Base-by-base conservation (phyloP, 2,329 filamentous ascomycete genomes). In the Fusarium sp. region DNA sequence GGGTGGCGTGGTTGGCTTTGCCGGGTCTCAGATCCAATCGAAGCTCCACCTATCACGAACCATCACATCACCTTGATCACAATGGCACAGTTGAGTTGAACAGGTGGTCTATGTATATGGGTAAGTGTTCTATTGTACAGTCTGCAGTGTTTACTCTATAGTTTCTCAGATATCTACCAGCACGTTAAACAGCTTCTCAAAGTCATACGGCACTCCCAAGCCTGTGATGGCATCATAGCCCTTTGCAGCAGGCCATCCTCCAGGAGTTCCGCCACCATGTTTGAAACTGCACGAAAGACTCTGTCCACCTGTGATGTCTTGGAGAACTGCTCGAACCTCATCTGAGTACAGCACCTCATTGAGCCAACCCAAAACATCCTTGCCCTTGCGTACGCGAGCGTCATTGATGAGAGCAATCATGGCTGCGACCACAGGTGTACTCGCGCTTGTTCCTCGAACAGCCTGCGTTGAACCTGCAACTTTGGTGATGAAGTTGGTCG, bases 371-470 rank as follows among this genome's bases (percentile, higher is more conserved):
- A 90, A 79, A 1, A 84, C 80, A 7, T 80, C 77, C 83, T 87
- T 89, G 5, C 87, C 87, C 3, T 79, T 80, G 3, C 85, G 81
- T 56, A 89, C 77, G n/a, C 88, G 80, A 63, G 84, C 85, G 65
- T 90, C 88, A 68, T 91, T 90, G 65, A 90, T 83, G 6, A 89
- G 80, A 5, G 88, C 86, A 57, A 91, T 80, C 78, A 91, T 85
- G 27, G 87, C 82, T 6, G 88, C 89, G 22, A 91, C 80, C 0
- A 90, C 85, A 0, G 89, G 89, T 5, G 89, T 85, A 40, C 87
- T 87, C 1, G 88, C 88, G 63, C 86, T 88, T 14, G 87, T 88
- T 13, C 87, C 87, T 56, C 81, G 74, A 3, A 86, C 78, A 2
- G 71, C 69, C 0, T 62, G 42, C 6, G 78, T 66, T 16, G 64